Evolutionary conservation across 106 monocot genomes (phyloP), one percentile per base, ranked within the genome.

Genomic region (Alisma plantagoaquatica): DNA sequence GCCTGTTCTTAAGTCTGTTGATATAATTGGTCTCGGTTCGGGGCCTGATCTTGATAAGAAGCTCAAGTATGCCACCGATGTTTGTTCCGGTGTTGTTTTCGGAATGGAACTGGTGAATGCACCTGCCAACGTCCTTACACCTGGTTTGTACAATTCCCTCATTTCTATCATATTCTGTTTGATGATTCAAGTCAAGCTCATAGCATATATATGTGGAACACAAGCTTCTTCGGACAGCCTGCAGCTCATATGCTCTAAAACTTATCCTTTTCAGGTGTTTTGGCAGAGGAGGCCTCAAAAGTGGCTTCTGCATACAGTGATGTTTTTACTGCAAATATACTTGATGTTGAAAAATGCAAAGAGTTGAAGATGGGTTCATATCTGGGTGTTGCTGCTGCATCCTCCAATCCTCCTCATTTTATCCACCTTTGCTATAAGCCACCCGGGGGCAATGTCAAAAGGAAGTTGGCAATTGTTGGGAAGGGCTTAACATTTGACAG

Each of bases 401-500:
- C n/a, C n/a, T n/a, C n/a, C n/a, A n/a, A n/a, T n/a, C n/a, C n/a
- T n/a, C n/a, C n/a, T n/a, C n/a, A n/a, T n/a, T n/a, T n/a, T n/a
- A n/a, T n/a, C n/a, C n/a, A n/a, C n/a, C n/a, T n/a, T n/a, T n/a
- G n/a, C n/a, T n/a, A n/a, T n/a, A n/a, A n/a, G n/a, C n/a, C n/a
- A n/a, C n/a, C n/a, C n/a, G n/a, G n/a, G n/a, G n/a, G n/a, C n/a
- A n/a, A 79, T 43, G 79, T 68, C 26, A 89, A 83, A 68, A 73
- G 49, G 14, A 89, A 89, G 61, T 66, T 89, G 41, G 88, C 79
- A 10, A 89, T 89, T 52, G 83, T 89, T 69, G 88, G 88, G 27
- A 89, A 89, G 58, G 88, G 88, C 29, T 70, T 89, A 64, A 89
- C 88, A 55, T 89, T 89, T 68, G 88, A 89, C 71, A 89, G 88